Conservation (phyloP, 2,329 filamentous ascomycete genomes). For the Clathrospora elynae region DNA sequence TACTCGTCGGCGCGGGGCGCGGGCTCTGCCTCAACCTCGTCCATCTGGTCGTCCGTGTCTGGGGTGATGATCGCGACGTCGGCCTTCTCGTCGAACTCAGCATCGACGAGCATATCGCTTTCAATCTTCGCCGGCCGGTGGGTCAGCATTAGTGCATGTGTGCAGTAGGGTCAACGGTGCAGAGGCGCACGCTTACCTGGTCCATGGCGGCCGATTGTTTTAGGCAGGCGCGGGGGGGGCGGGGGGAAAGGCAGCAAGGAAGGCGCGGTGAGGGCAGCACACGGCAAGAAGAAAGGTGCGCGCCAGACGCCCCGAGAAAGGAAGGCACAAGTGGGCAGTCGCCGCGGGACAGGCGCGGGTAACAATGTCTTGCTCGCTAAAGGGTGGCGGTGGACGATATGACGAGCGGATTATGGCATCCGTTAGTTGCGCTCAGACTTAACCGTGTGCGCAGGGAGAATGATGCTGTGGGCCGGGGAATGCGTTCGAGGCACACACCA, state of each 20-base stretch:
- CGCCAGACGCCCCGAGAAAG: constrained; percentile 25
- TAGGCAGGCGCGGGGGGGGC: constrained; percentile 23
- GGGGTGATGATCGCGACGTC: constrained; percentile 67
- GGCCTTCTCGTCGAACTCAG: constrained; percentile 66
- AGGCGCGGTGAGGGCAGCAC: constrained; percentile 7
- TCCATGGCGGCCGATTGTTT: constrained; percentile 37
- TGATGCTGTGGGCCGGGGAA: too few species aligned
- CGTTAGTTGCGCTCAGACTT: too few species aligned
- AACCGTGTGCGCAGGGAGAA: too few species aligned
- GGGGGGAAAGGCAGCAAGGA: constrained; percentile 16
- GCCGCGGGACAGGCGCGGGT: constrained; percentile 13
- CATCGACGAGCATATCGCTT: constrained; percentile 67
- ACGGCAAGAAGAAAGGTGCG: constrained; percentile 18
- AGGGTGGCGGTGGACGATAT: constrained; percentile 38
- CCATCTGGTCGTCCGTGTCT: constrained; percentile 63
- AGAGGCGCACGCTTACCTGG: constrained; percentile 43
- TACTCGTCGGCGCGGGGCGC: constrained; percentile 64
- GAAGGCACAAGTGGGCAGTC: constrained; percentile 24
- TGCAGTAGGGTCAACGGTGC: background rate
- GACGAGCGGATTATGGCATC: constrained; percentile 24
- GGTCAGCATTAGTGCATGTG: constrained; percentile 17
- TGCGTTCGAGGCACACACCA: too few species aligned
- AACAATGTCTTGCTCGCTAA: constrained; percentile 41
- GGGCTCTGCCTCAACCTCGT: constrained; percentile 59
- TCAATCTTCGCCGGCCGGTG: constrained; percentile 54